Base-by-base conservation (phyloP, 805 yeast genomes). In the Yamadazyma kitorensis region DNA sequence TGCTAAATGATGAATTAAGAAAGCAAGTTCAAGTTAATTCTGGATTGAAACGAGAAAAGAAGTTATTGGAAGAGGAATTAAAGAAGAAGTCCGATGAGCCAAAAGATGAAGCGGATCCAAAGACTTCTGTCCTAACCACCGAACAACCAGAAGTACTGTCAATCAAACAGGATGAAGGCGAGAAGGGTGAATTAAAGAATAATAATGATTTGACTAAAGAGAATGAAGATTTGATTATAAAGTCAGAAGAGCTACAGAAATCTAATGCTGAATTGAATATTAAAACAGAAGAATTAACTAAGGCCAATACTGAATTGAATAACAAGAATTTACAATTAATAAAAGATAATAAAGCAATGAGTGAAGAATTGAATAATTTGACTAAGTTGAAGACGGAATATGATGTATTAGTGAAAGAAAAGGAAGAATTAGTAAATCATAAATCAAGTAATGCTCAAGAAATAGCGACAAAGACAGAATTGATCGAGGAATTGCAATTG, bases 1-100 rank as follows among this genome's bases (percentile, higher is more conserved):
- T 89, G 61, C 64, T 82, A 38, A 77, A 72, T 45, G 72, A 68
- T 2, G 97, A 91, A 52, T 59, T 89, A 49, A 69, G 80, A 34
- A 68, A 72, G 19, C 51, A 73, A 4, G 42, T 64, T 0, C 51
- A 59, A 17, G 68, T 64, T 20, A 55, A 46, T 31, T 44, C 48
- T 11, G 44, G 39, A 3, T 42, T 54, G 29, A 43, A 42, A 19
- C 29, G 44, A 17, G 42, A 39, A 21, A 41, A 40, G 19, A 47
- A 47, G 33, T 20, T 19, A 7, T 22, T 33, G 23, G 33, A 36
- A 14, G 42, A 34, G 11, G 35, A 31, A 9, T 13, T 12, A 13
- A 33, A 24, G 19, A 30, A 17, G 17, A 24, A 24, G 16, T 15
- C 14, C 27, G 23, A 37, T 36, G 19, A 31, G 40, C n/a, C 20